Base-by-base conservation (phyloP, 2,329 filamentous ascomycete species). In the Hirsutella minnesotensis region DNA sequence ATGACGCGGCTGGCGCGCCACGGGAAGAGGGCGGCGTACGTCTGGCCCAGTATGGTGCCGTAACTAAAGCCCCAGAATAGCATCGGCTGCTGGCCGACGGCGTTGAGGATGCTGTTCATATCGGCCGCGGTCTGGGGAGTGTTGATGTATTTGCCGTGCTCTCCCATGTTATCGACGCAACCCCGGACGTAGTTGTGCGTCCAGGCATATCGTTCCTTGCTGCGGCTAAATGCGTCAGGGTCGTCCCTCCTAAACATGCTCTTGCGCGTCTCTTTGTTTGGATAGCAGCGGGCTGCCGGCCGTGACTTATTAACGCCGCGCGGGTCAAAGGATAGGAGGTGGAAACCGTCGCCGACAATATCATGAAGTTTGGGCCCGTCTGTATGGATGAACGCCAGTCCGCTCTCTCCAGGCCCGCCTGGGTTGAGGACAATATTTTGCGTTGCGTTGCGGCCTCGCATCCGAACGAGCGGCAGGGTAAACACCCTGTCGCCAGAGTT, bases 301-400 rank as follows among this genome's bases (percentile, higher is more conserved):
- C 41, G 43, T 1, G 59, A 61, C 1, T 45, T 42, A 37, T 54
- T 54, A n/a, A 72, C 55, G 3, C 68, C 69, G 5, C 69, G 65
- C 0, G 69, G 67, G 46, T 72, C 69, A 40, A 72, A 73, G 0
- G 60, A 61, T 1, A 73, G 44, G 0, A 73, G 49, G 46, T 73
- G 67, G 43, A 68, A 69, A 1, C 55, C 58, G 35, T 70, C 67
- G 10, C 68, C 68, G 0, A 60, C 46, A 4, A 61, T 50, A 7
- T 48, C 49, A 41, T 52, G 62, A 4, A 72, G 49, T 10, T 55
- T 1, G 71, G 35, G 30, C 64, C 61, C 2, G 55, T 49, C 10
- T 63, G 48, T n/a, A n/a, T n/a, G n/a, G n/a, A n/a, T n/a, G n/a
- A n/a, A n/a, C n/a, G n/a, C n/a, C n/a, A n/a, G n/a, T 2, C 69